Evolutionary conservation across 2,329 filamentous ascomycete genomes (phyloP).

Genomic region (Fusarium brachygibbosum): DNA sequence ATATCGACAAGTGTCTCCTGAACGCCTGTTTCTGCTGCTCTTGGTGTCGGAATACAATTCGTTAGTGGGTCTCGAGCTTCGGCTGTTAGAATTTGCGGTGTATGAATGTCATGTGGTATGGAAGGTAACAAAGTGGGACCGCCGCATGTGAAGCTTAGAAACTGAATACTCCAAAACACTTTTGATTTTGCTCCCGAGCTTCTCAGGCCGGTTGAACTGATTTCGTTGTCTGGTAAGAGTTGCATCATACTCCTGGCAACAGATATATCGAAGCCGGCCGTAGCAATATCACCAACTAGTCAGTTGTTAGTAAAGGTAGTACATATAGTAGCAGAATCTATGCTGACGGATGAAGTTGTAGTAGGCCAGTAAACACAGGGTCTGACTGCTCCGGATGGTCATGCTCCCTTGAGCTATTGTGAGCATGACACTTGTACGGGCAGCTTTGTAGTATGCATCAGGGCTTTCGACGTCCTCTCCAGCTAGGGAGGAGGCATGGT

Average conservation of each 20-base stretch:
- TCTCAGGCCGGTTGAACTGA: too few species aligned
- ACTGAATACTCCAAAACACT: constrained; percentile 25
- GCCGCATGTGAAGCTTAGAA: constrained; percentile 4
- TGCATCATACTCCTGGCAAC: constrained; percentile 20
- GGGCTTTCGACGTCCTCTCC: not conserved
- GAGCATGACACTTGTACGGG: constrained; percentile 22
- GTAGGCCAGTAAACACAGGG: constrained; percentile 18
- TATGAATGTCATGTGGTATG: not conserved
- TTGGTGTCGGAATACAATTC: not conserved
- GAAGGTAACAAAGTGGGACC: not conserved
- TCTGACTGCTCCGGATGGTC: constrained; percentile 8
- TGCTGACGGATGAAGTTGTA: constrained; percentile 22
- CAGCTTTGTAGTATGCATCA: constrained; percentile 2
- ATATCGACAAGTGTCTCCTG: not conserved
- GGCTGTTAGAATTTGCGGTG: not conserved
- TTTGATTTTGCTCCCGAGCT: not conserved
- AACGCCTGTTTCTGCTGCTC: fast-evolving
- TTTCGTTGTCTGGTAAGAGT: not conserved
- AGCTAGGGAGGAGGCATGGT: fast-evolving
- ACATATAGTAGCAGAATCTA: fast-evolving
- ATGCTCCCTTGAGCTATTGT: constrained; percentile 22
- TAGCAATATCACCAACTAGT: constrained; percentile 11
- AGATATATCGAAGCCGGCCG: constrained; percentile 31
- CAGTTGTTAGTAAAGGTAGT: not conserved
- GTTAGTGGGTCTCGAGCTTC: constrained; percentile 1